A percentile compares a stretch with the other conserved stretches of the same genome.
Conservation (phyloP, 345 rosid species). For the Eucalyptus erythrocorys region DNA sequence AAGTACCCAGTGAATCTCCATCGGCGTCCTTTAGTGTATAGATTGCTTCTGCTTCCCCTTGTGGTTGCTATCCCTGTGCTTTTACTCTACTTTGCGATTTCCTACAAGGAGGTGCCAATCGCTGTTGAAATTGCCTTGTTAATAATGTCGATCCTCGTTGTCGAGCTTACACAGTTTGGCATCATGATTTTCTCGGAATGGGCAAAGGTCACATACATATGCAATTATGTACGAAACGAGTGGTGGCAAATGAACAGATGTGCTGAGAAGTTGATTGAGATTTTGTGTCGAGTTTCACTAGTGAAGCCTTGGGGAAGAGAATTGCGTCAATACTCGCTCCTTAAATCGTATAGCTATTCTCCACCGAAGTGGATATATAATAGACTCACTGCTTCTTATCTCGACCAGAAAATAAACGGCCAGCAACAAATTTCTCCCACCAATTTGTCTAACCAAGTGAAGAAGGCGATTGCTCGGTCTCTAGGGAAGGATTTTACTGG, state of each 20-base stretch:
- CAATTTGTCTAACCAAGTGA: neutral
- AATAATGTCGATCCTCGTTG: neutral
- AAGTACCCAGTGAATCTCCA: accelerated
- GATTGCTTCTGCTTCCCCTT: no score
- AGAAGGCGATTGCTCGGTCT: neutral
- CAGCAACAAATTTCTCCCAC: neutral
- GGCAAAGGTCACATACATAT: neutral
- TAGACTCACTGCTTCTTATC: neutral
- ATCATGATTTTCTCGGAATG: neutral
- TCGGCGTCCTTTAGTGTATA: accelerated
- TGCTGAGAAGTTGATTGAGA: neutral
- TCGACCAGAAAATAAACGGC: accelerated
- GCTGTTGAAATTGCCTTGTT: accelerated
- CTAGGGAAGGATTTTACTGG: neutral
- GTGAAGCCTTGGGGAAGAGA: neutral
- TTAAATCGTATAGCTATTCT: neutral
- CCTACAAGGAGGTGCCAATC: accelerated
- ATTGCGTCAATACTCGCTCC: neutral
- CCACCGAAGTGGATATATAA: neutral
- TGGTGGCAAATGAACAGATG: neutral
- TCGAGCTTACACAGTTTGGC: neutral
- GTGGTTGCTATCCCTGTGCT: accelerated
- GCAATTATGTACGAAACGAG: accelerated
- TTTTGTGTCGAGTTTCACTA: neutral
- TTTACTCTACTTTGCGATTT: accelerated